A percentile compares a stretch with the other conserved stretches of the same genome.
phyloP scores from a whole-genome alignment of 768 basidiomycete genomes.

The Suillus plorans region DNA sequence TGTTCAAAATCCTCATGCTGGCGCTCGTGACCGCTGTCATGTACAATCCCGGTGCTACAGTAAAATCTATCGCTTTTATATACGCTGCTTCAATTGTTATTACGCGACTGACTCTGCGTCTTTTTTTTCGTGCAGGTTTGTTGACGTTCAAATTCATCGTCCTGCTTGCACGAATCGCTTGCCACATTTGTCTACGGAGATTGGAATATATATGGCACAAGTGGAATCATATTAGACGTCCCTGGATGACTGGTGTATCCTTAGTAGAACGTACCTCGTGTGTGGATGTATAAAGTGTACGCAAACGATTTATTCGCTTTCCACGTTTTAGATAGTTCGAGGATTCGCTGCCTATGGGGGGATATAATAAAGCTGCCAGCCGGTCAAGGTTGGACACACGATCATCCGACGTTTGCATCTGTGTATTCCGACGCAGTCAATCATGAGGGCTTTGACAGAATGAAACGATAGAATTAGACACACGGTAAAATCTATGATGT shows the following conservation, averaged over 20 bases:
- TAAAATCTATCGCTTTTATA: background rate
- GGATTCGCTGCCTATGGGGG: background rate
- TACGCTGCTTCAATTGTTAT: background rate
- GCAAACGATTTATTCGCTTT: background rate
- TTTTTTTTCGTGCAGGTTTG: slow-evolving; percentile 1
- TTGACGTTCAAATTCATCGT: background rate
- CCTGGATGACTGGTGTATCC: background rate
- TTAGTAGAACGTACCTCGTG: background rate
- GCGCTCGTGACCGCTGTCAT: slow-evolving; percentile 14
- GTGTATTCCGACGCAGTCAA: background rate
- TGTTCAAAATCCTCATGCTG: slow-evolving; percentile 14
- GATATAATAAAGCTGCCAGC: background rate
- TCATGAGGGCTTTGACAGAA: background rate
- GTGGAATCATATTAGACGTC: background rate
- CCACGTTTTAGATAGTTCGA: background rate
- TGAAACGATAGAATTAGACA: background rate
- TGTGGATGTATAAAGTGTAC: background rate
- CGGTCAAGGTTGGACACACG: background rate
- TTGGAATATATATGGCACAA: background rate
- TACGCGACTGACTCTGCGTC: background rate
- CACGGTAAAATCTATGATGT: background rate
- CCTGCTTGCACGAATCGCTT: background rate
- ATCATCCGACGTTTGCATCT: background rate
- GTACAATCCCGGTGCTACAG: slow-evolving; percentile 14
- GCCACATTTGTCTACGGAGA: background rate